phyloP scores from a whole-genome alignment of 108 stramenopile species.

The Hondaea fermentalgiana region DNA sequence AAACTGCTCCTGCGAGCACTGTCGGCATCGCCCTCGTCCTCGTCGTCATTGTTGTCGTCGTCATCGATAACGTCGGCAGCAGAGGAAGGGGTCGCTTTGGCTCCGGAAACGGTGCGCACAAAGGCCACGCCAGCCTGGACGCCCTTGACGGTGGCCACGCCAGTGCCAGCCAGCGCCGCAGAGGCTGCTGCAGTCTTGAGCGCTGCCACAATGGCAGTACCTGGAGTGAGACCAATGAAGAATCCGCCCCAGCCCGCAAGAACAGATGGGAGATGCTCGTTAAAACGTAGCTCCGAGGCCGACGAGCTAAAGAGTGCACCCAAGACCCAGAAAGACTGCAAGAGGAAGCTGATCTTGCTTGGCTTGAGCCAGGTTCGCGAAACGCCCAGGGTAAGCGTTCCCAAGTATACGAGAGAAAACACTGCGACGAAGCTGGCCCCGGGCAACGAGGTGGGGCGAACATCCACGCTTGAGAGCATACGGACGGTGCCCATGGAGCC shows the following conservation, averaged over 20 bases:
- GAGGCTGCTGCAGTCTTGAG: background rate
- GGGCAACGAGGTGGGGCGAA: background rate
- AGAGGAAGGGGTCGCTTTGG: too few species aligned
- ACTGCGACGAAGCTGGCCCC: background rate
- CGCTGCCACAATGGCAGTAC: background rate
- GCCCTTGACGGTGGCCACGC: background rate
- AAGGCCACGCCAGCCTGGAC: background rate
- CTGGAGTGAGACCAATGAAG: background rate
- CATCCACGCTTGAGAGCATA: background rate
- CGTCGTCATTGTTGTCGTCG: too few species aligned
- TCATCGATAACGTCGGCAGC: too few species aligned
- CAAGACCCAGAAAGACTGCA: slow-evolving; percentile 2
- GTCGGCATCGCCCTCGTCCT: too few species aligned
- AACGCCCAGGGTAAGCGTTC: background rate
- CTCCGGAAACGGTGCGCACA: too few species aligned
- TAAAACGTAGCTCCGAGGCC: background rate
- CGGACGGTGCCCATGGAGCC: background rate
- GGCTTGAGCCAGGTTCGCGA: background rate
- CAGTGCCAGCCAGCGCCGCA: background rate
- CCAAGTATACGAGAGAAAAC: background rate
- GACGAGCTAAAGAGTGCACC: background rate
- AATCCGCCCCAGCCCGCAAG: slow-evolving; percentile 6
- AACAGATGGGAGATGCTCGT: background rate
- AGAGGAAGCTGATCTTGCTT: background rate
- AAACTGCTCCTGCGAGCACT: too few species aligned